phyloP scores from a whole-genome alignment of 2,329 filamentous ascomycete genomes.

The Helotiales sp. region DNA sequence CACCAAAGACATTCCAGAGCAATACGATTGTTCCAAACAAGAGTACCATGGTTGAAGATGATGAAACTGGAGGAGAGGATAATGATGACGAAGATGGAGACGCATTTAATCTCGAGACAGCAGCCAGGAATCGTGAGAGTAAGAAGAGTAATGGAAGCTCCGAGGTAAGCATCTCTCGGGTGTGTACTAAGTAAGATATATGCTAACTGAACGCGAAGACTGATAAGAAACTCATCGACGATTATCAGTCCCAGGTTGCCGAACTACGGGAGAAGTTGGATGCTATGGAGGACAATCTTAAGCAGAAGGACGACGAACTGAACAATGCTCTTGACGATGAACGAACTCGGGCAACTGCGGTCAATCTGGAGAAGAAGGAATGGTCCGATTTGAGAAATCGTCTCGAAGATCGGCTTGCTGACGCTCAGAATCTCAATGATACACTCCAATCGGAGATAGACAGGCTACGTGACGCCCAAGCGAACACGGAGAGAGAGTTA shows the following conservation, averaged over 20 bases:
- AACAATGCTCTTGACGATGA: constrained; percentile 59
- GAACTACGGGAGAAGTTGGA: constrained; percentile 74
- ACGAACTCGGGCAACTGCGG: constrained; percentile 51
- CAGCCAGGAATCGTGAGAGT: constrained; percentile 36
- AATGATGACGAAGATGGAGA: constrained; percentile 85
- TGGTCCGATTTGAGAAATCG: constrained; percentile 65
- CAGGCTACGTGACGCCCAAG: constrained; percentile 67
- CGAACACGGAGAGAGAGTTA: constrained; percentile 60
- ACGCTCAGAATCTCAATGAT: constrained; percentile 77
- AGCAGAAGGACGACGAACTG: constrained; percentile 70
- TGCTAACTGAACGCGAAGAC: constrained; percentile 42
- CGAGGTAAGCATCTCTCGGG: constrained; percentile 37
- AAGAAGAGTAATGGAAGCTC: constrained; percentile 40
- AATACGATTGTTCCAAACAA: constrained; percentile 98
- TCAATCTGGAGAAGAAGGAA: constrained; percentile 66
- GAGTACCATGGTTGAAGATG: constrained; percentile 95
- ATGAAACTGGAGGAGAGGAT: constrained; percentile 63
- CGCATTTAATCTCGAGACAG: constrained; percentile 59
- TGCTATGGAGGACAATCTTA: constrained; percentile 68
- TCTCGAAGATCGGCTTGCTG: constrained; percentile 71
- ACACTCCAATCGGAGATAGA: constrained; percentile 79
- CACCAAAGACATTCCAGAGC: constrained; percentile 87
- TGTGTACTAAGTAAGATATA: background rate
- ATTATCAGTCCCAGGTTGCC: constrained; percentile 77
- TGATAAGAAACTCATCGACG: constrained; percentile 71